A percentile compares a stretch with the other conserved stretches of the same genome.
Evolutionary conservation across 176 grass and related monocot genomes (phyloP).

Genomic region (Avena atlantica): DNA sequence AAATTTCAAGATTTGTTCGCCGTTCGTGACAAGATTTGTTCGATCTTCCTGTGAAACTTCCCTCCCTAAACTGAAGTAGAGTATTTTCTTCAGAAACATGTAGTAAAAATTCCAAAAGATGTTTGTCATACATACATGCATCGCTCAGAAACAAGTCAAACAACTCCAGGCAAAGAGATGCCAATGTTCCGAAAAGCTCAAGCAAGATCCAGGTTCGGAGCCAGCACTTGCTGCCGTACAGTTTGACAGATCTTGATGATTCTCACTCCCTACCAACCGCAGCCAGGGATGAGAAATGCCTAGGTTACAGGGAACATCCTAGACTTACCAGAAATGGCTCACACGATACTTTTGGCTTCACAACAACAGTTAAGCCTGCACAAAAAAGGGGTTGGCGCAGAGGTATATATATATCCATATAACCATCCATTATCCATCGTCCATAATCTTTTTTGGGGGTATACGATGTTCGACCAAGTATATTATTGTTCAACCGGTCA

Average conservation of each 20-base stretch:
- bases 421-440: constrained; percentile 44
- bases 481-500: constrained; percentile 47
- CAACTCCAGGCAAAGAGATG: background rate
- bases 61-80: background rate
- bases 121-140: background rate
- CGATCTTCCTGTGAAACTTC: background rate
- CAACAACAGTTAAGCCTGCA: background rate
- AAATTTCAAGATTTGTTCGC: background rate
- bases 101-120: background rate
- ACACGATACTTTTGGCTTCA: constrained; percentile 3
- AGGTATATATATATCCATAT: constrained; percentile 41
- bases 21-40: background rate
- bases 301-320: background rate
- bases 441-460: background rate
- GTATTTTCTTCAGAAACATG: background rate
- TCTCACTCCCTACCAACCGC: background rate
- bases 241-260: background rate
- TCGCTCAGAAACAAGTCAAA: background rate
- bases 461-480: constrained; percentile 35
- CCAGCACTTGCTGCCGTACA: background rate
- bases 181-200: background rate
- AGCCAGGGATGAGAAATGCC: background rate
- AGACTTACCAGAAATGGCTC: background rate
- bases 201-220: background rate
- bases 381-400: background rate